Evolutionary conservation across 306 rosid genomes (phyloP), one percentile per base, ranked within the genome.

Genomic region (Trifolium dubium): DNA sequence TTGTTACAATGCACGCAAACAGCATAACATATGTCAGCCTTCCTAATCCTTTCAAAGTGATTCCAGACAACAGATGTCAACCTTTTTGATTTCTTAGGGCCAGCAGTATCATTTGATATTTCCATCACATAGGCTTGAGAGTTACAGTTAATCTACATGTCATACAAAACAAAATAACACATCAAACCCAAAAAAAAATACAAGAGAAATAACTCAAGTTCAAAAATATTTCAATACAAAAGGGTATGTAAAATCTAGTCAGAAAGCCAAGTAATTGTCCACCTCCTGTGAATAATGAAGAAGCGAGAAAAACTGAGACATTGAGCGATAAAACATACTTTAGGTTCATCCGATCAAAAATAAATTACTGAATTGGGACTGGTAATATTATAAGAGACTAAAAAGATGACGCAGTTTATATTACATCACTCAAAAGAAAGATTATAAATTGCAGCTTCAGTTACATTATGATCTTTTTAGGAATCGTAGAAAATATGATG

Each of bases 11-110:
- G 97, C 55, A 89, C 80, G 74, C 99, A 94, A 71, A 94, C 91
- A 64, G 99, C 97, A 83, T 89, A 92, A 43, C 97, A 92, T 67
- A 83, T 78, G 60, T 94, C 99, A 46, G 85, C 97, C 86, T 92
- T 94, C 80, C 93, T 88, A 69, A 92, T 85, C 79, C 95, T 86
- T 83, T 94, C 99, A 81, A 94, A 94, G 83, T 94, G 99, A 83
- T 94, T 92, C 97, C 99, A 94, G 17, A 94, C 99, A 19, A 94
- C 91, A 59, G 99, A 94, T 30, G 99, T 94, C 79, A 94, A 80
- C 80, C 97, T 84, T 86, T 93, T 93, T 8, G 97, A 87, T 82
- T 93, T 93, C 90, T 91, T 91, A 58, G 69, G 31, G n/a, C 82
- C 88, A 8, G 83, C 88, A 8, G 83, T 64, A 73, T 91, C 97